These are phyloP conservation scores for Sarocladium kiliense DNA, from an alignment of 2,329 filamentous ascomycete species.

Conservation along the genomic window DNA sequence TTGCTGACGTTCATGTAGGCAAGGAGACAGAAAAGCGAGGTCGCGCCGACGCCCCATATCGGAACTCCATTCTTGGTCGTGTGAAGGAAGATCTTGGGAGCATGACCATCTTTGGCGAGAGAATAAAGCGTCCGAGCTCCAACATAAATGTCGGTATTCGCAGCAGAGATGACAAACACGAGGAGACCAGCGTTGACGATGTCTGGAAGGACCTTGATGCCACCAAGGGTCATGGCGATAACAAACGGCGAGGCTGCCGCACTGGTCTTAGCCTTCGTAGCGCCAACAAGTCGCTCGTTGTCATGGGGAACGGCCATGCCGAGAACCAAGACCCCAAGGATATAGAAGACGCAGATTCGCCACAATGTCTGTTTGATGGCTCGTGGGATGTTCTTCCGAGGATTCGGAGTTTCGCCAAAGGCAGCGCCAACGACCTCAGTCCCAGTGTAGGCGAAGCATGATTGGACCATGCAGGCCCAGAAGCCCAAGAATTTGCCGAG, in stretches of 20 bases:
- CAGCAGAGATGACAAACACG: no score
- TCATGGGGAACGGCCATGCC: slow-evolving; percentile 22
- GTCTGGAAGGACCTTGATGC: slow-evolving; percentile 16
- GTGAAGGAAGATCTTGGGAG: no score
- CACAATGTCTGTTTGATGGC: slow-evolving; percentile 21
- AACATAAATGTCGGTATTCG: no score
- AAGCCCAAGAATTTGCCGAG: slow-evolving; percentile 34
- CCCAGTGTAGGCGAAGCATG: slow-evolving; percentile 29
- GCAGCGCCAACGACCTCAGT: slow-evolving; percentile 16
- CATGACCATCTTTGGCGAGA: no score
- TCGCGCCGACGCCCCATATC: no score
- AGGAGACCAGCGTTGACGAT: slow-evolving; percentile 16
- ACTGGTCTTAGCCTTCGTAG: slow-evolving; percentile 14
- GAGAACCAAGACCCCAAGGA: slow-evolving; percentile 17
- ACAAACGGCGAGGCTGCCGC: slow-evolving; percentile 20
- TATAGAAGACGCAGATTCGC: slow-evolving; percentile 21
- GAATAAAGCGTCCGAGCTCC: no score
- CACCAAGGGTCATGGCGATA: slow-evolving; percentile 16
- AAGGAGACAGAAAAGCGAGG: no score
- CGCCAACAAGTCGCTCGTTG: slow-evolving; percentile 8
- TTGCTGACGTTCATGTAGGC: no score
- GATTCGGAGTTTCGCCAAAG: slow-evolving; percentile 19
- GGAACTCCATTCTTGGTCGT: no score
- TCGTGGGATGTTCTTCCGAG: slow-evolving; percentile 17
- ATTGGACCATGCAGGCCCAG: slow-evolving; percentile 31